A percentile compares a stretch with the other conserved stretches of the same genome.
Evolutionary conservation across 169 alveolate genomes (phyloP).

Genomic region (Toxoplasma gondii): DNA sequence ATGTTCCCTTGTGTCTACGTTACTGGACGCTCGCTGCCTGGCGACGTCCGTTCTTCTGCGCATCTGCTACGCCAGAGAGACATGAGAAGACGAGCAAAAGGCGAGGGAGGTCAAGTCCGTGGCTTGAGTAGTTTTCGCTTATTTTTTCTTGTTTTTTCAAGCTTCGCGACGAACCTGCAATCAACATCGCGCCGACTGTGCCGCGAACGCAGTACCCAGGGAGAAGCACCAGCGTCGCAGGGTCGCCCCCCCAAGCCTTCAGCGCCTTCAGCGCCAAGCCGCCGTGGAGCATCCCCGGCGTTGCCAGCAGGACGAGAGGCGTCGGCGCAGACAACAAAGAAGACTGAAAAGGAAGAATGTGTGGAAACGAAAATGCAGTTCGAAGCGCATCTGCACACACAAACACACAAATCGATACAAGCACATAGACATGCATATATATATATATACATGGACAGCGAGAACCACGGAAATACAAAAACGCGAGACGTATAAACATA

Average conservation of each 20-base stretch:
- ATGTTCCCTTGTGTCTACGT: no score
- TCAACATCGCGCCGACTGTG: constrained; percentile 95
- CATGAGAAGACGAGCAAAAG: no score
- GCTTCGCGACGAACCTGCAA: constrained; percentile 81
- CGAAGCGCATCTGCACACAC: background rate
- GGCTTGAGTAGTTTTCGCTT: no score
- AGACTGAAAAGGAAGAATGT: constrained; percentile 92
- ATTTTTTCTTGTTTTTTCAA: no score
- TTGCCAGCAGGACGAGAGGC: constrained; percentile 98
- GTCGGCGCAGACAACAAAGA: constrained; percentile 87
- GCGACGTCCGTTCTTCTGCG: no score
- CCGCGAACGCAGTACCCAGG: constrained; percentile 99
- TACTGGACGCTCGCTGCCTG: no score
- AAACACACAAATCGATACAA: background rate
- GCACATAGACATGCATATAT: background rate
- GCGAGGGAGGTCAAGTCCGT: no score
- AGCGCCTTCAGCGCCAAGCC: constrained; percentile 94
- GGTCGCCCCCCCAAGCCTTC: constrained; percentile 95
- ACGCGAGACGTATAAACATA: background rate
- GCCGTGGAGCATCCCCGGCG: constrained; percentile 99
- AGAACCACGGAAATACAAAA: background rate
- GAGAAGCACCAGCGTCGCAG: constrained; percentile 93
- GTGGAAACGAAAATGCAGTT: constrained; percentile 87
- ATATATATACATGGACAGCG: background rate
- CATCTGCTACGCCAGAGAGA: background rate